Base-by-base conservation (phyloP, 331 rosid species). In the Cucumis variabilis region DNA sequence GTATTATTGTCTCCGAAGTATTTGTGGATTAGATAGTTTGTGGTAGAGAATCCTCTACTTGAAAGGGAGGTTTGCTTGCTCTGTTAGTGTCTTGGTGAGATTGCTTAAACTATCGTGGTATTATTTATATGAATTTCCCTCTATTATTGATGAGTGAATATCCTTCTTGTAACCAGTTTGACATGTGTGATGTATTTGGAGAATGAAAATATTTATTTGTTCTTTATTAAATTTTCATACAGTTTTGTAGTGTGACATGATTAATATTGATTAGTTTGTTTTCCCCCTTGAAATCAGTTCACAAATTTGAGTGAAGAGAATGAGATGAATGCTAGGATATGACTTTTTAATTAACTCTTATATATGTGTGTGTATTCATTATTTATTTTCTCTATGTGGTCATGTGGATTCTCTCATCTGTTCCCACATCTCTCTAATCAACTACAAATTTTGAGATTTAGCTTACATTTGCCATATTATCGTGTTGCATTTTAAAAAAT, bases 1-100 rank as follows among this genome's bases (percentile, higher is more conserved):
- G 85, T 16, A 58, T 25, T 80, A 28, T 62, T 60, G 70, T 81
- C 85, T 81, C 30, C 70, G 5, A 50, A 55, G 44, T 20, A 30
- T 20, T 81, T 81, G 85, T 60, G 21, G 20, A 30, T 55, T 17
- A 28, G 19, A 55, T 80, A 17, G 27, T 58, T 19, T 58, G 24
- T 60, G 85, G 85, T 28, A 27, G 48, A 80, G 84, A 80, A 28
- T 37, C 85, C 50, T 27, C n/a, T 0, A 81, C 11, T 55, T 37
- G 30, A 81, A 81, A 81, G 53, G 68, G n/a, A 17, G 46, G 41
- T 80, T 30, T 72, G 50, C 69, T 55, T 80, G 69, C n/a, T 81
- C n/a, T 53, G 24, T 79, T 33, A 33, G 37, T 33, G 44, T 41
- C 44, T 41, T 79, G 17, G 67, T 78, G 84, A 51, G 44, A 79